A percentile compares a stretch with the other conserved stretches of the same genome.
Conservation (phyloP, 2,329 filamentous ascomycete species). For the Hymenoscyphus fructigenus region DNA sequence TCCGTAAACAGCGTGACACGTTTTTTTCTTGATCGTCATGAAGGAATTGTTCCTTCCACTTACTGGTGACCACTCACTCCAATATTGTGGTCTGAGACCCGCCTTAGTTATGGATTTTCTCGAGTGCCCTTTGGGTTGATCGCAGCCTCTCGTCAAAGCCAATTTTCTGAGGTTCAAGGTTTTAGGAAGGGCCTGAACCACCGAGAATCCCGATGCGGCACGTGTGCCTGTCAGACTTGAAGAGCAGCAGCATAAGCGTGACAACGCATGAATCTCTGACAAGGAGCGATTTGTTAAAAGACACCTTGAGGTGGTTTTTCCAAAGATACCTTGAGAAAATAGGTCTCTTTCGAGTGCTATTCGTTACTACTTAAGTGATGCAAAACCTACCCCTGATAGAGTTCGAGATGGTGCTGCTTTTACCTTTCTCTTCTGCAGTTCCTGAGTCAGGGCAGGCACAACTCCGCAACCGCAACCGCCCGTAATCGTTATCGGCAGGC, state of each 20-base stretch:
- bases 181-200: background rate
- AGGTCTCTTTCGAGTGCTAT: no score
- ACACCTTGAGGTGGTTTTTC: background rate
- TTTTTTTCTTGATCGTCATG: background rate
- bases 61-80: background rate
- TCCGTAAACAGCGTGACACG: slow-evolving; percentile 7
- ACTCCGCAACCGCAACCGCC: background rate
- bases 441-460: background rate
- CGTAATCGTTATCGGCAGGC: slow-evolving; percentile 8
- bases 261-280: no score
- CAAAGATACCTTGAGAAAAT: no score
- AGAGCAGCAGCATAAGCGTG: background rate
- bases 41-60: slow-evolving; percentile 5
- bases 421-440: background rate
- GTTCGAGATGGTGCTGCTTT: no score
- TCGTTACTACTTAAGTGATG: no score
- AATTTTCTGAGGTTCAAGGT: background rate
- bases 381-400: no score
- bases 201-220: background rate
- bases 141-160: background rate
- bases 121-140: background rate
- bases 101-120: background rate
- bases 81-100: background rate
- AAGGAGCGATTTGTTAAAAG: no score
- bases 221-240: background rate